These are phyloP conservation scores for Odontarrhena argentea DNA, from an alignment of 345 rosid genomes.

Conservation along the genomic window DNA sequence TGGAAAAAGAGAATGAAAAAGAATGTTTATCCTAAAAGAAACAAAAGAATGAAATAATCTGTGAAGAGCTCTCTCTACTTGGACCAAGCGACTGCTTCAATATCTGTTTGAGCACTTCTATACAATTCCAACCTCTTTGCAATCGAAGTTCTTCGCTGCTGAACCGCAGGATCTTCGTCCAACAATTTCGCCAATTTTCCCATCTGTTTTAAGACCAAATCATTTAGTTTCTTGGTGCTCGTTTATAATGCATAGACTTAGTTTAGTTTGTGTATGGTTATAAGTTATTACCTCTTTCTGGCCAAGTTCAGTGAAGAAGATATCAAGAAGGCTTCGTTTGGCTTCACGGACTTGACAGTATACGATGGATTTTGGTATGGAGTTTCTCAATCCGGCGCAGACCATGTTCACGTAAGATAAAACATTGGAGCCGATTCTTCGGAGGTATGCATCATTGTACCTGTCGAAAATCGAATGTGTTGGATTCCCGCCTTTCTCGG, in stretches of 20 bases:
- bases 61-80: constrained; percentile 53
- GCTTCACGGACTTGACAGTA: constrained; percentile 97
- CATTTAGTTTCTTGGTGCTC: constrained; percentile 17
- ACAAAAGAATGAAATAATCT: not conserved
- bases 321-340: constrained; percentile 83
- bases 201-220: constrained; percentile 44
- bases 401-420: constrained; percentile 84
- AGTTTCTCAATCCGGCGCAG: constrained; percentile 70
- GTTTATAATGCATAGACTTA: not conserved
- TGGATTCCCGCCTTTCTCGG: constrained; percentile 96
- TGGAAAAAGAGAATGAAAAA: not conserved
- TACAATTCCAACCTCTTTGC: constrained; percentile 85
- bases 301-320: constrained; percentile 86
- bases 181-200: constrained; percentile 59
- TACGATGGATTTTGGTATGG: constrained; percentile 90
- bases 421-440: constrained; percentile 79
- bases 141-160: constrained; percentile 67
- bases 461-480: constrained; percentile 86
- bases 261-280: not conserved
- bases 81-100: constrained; percentile 89
- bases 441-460: constrained; percentile 84
- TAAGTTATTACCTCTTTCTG: constrained; percentile 63
- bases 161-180: constrained; percentile 86
- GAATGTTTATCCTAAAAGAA: constrained; percentile 9
- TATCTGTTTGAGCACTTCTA: constrained; percentile 85